These are phyloP conservation scores for Ophiosphaerella narmari DNA, from an alignment of 2,329 filamentous ascomycete species.

Conservation along the genomic window DNA sequence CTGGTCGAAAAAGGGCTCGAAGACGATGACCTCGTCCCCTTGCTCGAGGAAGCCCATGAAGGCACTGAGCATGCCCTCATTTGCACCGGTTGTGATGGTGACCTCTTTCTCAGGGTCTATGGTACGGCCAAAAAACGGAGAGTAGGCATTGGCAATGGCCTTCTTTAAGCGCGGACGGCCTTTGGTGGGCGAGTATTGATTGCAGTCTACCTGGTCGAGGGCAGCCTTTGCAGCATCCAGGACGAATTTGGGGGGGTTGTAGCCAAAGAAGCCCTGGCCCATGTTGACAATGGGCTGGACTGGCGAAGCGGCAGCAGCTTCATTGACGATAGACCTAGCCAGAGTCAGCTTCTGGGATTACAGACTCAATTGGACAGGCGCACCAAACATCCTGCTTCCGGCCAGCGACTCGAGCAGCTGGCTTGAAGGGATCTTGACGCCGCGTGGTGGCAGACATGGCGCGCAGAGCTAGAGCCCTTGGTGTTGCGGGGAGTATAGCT, in stretches of 20 bases:
- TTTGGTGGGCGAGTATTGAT: constrained; percentile 97
- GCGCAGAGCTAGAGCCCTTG: constrained; percentile 21
- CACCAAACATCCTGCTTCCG: constrained; percentile 65
- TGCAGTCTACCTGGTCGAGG: constrained; percentile 90
- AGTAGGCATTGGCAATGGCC: constrained; percentile 90
- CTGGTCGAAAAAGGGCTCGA: constrained; percentile 99
- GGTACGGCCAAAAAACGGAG: constrained; percentile 80
- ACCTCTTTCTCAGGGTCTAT: constrained; percentile 91
- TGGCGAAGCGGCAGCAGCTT: constrained; percentile 66
- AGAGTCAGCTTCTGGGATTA: not conserved
- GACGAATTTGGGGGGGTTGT: constrained; percentile 91
- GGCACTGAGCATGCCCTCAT: constrained; percentile 90
- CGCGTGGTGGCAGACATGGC: constrained; percentile 44
- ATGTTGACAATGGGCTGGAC: constrained; percentile 71
- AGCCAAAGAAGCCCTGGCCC: constrained; percentile 82
- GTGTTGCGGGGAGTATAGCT: constrained; percentile 1
- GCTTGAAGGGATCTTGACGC: constrained; percentile 54
- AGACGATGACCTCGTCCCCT: constrained; percentile 95
- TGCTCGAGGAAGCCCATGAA: constrained; percentile 98
- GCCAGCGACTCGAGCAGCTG: constrained; percentile 59
- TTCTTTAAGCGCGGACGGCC: constrained; percentile 89
- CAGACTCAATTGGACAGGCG: not conserved
- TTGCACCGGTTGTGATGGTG: constrained; percentile 89
- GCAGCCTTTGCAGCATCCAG: constrained; percentile 89
- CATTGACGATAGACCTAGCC: constrained; percentile 67